Evolutionary conservation across 78 protist genomes (phyloP).

Genomic region (Cyanophora paradoxa): DNA sequence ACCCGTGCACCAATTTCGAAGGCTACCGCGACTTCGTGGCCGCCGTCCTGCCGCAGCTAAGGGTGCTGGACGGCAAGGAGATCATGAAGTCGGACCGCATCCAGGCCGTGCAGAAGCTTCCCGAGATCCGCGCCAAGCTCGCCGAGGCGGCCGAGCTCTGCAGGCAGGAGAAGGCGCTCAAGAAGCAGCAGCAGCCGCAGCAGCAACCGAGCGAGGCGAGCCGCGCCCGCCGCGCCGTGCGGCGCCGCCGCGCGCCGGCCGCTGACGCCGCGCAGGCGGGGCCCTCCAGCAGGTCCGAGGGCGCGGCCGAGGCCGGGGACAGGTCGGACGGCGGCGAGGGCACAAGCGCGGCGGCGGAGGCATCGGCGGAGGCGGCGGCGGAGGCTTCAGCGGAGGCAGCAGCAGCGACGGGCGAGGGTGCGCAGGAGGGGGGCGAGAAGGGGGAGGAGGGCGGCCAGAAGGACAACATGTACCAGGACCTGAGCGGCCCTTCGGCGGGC

Average conservation of each 20-base stretch:
- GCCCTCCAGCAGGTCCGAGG: not conserved
- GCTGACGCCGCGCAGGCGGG: not conserved
- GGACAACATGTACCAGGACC: not conserved
- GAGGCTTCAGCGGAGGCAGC: not conserved
- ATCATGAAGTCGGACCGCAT: constrained; percentile 27
- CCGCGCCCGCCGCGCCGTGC: not conserved
- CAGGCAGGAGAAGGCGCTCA: not conserved
- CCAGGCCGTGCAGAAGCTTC: constrained; percentile 18
- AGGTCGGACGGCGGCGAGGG: too few species aligned
- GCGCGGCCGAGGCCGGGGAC: too few species aligned
- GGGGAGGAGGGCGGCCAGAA: not conserved
- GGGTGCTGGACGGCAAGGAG: constrained; percentile 48
- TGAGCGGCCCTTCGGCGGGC: constrained; percentile 3
- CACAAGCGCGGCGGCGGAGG: too few species aligned
- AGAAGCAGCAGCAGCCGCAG: not conserved
- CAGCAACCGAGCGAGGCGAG: not conserved
- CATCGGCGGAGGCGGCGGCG: too few species aligned
- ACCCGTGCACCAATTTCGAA: constrained; percentile 43
- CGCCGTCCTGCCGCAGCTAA: constrained; percentile 53
- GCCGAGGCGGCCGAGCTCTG: not conserved
- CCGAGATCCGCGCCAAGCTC: not conserved
- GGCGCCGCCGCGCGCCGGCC: not conserved
- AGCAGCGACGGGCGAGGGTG: too few species aligned
- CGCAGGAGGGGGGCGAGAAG: not conserved
- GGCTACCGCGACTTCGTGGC: constrained; percentile 55